Base-by-base conservation (phyloP, 2,329 filamentous ascomycete genomes). In the Leptodontidium sp. region DNA sequence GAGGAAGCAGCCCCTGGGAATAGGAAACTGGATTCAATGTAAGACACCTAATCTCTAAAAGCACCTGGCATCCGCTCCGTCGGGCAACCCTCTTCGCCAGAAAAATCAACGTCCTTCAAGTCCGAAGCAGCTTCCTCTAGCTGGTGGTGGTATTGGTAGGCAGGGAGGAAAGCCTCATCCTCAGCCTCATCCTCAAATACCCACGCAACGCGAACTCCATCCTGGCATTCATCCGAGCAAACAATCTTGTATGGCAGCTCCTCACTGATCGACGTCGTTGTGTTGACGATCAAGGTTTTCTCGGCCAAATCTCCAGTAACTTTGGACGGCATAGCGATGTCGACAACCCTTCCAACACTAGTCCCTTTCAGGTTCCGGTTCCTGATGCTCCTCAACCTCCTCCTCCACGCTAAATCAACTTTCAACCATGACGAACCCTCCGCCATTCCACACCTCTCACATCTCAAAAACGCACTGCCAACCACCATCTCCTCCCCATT, bases 191-290 rank as follows among this genome's bases (percentile, higher is more conserved):
- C 50, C 43, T 68, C 69, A 32, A 57, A 70, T 2, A 45, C 5
- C 64, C 64, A 64, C 7, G 69, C 66, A 47, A 65, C 69, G 57
- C 58, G 68, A 24, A 70, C 47, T 14, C 59, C 63, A 61, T 70
- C 69, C 3, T 9, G 8, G 21, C 69, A 70, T 4, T 35, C 7
- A n/a, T 21, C n/a, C 2, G 52, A 55, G 29, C 69, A 70, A 6
- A 70, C 69, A 6, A 67, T 62, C 1, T 43, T 32, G 32, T 70
- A 70, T 1, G 67, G 67, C 15, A 68, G 17, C 4, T 35, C 21
- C 24, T 40, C 17, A 40, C 35, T 6, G 4, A 40, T 40, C 35
- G 8, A 40, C 35, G 8, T 5, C 4, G 17, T 57, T 11, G 21
- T 29, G 4, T 17, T 1, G 9, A 12, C 52, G 9, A 57, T 24